Evolutionary conservation across 1,139 yeast genomes (phyloP).

Genomic region (Hyphopichia wangnamkhiaoensis): DNA sequence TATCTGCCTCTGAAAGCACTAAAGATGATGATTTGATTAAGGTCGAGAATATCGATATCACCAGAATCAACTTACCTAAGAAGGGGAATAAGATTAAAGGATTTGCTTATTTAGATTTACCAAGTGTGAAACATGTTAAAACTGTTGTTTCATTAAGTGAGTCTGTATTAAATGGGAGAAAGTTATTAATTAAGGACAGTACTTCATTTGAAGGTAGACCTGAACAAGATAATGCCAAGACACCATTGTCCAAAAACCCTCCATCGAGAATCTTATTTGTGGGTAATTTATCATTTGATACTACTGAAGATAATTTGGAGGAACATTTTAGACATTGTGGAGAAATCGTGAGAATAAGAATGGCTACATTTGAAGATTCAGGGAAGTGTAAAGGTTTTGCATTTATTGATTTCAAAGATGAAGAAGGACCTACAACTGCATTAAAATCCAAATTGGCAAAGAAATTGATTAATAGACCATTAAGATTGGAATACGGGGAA

Average conservation of each 20-base stretch:
- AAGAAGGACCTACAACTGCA: slow-evolving; percentile 81
- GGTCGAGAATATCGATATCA: slow-evolving; percentile 50
- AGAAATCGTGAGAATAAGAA: slow-evolving; percentile 75
- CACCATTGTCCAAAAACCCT: slow-evolving; percentile 64
- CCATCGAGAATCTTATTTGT: slow-evolving; percentile 89
- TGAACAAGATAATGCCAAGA: slow-evolving; percentile 43
- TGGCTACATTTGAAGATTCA: slow-evolving; percentile 95
- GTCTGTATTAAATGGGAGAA: slow-evolving; percentile 74
- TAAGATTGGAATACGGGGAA: slow-evolving; percentile 92
- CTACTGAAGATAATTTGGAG: slow-evolving; percentile 77
- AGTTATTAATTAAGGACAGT: slow-evolving; percentile 79
- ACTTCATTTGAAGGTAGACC: slow-evolving; percentile 89
- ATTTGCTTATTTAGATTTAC: slow-evolving; percentile 87
- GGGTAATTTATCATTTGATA: slow-evolving; percentile 90
- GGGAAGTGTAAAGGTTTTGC: slow-evolving; percentile 98
- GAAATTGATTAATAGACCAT: slow-evolving; percentile 67
- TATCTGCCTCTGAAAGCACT: slow-evolving; percentile 18
- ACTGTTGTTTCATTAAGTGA: slow-evolving; percentile 72
- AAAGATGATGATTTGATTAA: slow-evolving; percentile 40
- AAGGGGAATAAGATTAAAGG: slow-evolving; percentile 71
- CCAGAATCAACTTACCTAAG: slow-evolving; percentile 67
- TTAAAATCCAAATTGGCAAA: slow-evolving; percentile 70
- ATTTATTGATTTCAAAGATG: slow-evolving; percentile 81
- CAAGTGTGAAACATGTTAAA: slow-evolving; percentile 60
- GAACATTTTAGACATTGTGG: slow-evolving; percentile 83